phyloP scores from a whole-genome alignment of 2,329 filamentous ascomycete species.

The Zymoseptoria ardabiliae region DNA sequence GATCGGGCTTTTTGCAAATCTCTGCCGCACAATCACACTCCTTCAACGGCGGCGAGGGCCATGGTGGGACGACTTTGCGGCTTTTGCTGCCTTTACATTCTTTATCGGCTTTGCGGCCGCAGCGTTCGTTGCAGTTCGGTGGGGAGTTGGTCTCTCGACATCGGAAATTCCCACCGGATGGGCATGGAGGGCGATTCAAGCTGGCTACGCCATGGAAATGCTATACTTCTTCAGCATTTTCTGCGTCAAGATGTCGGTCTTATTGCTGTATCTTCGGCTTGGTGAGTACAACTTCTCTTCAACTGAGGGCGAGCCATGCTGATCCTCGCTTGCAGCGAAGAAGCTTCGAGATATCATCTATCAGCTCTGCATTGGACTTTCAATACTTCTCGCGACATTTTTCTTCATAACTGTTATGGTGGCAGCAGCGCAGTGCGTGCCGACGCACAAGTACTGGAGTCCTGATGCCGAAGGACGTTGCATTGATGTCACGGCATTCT shows the following conservation, averaged over 20 bases:
- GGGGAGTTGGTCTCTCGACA: slow-evolving; percentile 17
- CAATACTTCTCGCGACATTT: slow-evolving; percentile 29
- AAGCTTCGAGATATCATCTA: slow-evolving; percentile 17
- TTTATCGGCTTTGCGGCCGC: slow-evolving; percentile 14
- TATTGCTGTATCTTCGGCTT: slow-evolving; percentile 35
- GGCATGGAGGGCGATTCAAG: slow-evolving; percentile 17
- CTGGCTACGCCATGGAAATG: slow-evolving; percentile 24
- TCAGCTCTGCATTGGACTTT: slow-evolving; percentile 24
- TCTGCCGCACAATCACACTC: slow-evolving; percentile 14
- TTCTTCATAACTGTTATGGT: slow-evolving; percentile 32
- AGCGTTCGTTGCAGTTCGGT: slow-evolving; percentile 15
- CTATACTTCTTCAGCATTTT: slow-evolving; percentile 37
- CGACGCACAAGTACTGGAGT: slow-evolving; percentile 30
- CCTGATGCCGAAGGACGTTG: slow-evolving; percentile 25
- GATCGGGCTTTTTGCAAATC: slow-evolving; percentile 13
- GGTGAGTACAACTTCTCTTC: slow-evolving; percentile 16
- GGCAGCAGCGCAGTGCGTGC: slow-evolving; percentile 32
- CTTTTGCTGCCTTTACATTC: slow-evolving; percentile 15
- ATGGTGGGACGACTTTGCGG: slow-evolving; percentile 18
- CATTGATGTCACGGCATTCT: slow-evolving; percentile 31
- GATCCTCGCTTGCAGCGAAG: slow-evolving; percentile 14
- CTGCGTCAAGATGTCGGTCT: slow-evolving; percentile 35
- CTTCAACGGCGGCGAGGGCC: slow-evolving; percentile 11
- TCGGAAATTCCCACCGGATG: slow-evolving; percentile 12
- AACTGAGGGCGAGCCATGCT: slow-evolving; percentile 9